phyloP scores from a whole-genome alignment of 2,329 filamentous ascomycete species.

The Penicillium rolfsii region DNA sequence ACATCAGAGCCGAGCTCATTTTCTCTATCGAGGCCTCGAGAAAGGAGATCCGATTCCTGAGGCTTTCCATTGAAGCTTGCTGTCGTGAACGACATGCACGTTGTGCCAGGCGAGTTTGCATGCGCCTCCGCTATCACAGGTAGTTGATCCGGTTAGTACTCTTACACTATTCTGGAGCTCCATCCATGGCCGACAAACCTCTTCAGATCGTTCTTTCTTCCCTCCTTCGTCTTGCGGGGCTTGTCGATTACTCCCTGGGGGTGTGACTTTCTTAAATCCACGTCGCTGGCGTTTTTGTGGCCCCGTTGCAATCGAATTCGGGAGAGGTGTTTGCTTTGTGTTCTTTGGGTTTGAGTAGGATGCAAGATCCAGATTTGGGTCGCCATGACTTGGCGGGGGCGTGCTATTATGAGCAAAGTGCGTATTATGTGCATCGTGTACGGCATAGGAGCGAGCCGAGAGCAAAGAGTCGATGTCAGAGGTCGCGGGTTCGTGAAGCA shows the following conservation, averaged over 20 bases:
- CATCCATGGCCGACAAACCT: not conserved
- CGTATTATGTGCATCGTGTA: not conserved
- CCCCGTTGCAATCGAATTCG: not conserved
- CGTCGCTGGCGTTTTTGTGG: conserved; percentile 1
- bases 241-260: not conserved
- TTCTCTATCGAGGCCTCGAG: conserved; percentile 28
- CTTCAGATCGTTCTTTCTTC: not conserved
- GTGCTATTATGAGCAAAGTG: not conserved
- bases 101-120: conserved; percentile 33
- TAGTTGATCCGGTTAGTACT: conserved; percentile 1
- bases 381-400: not conserved
- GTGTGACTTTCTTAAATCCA: not conserved
- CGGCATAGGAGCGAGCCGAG: conserved; percentile 1
- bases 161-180: not conserved
- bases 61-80: conserved; percentile 25
- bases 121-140: conserved; percentile 27
- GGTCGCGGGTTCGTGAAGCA: not conserved
- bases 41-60: conserved; percentile 25
- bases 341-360: not conserved
- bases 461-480: conserved; percentile 1
- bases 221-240: not conserved
- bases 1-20: conserved; percentile 29
- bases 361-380: not conserved
- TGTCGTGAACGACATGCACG: conserved; percentile 34
- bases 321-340: not conserved